These are phyloP conservation scores for Yamadazyma mexicana DNA, from an alignment of 1,139 yeast genomes.

Conservation along the genomic window DNA sequence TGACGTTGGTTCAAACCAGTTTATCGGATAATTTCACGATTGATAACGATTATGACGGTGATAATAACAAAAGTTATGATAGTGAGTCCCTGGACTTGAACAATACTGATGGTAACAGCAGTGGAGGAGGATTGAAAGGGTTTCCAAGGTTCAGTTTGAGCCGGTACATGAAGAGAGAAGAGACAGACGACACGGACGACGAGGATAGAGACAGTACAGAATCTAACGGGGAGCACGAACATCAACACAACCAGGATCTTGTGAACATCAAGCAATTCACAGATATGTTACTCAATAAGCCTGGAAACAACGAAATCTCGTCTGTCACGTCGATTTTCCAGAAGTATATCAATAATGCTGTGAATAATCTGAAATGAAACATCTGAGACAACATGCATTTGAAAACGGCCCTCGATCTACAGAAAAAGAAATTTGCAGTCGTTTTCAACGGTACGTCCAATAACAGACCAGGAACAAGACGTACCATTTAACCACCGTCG, in stretches of 20 bases:
- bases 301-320: slow-evolving; percentile 24
- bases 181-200: slow-evolving; percentile 14
- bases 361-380: slow-evolving; percentile 6
- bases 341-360: slow-evolving; percentile 37
- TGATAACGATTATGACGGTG: slow-evolving; percentile 28
- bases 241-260: slow-evolving; percentile 19
- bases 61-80: slow-evolving; percentile 17
- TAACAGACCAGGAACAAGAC: no score
- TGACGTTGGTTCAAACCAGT: slow-evolving; percentile 31
- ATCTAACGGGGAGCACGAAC: slow-evolving; percentile 11
- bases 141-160: slow-evolving; percentile 12
- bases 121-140: slow-evolving; percentile 18
- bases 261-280: slow-evolving; percentile 32
- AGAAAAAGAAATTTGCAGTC: no score
- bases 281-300: slow-evolving; percentile 19
- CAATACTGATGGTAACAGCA: slow-evolving; percentile 9
- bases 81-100: slow-evolving; percentile 9
- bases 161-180: slow-evolving; percentile 15
- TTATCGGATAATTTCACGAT: slow-evolving; percentile 41
- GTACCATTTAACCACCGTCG: no score
- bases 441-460: no score
- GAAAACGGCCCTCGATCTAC: no score
- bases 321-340: slow-evolving; percentile 42
- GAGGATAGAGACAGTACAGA: slow-evolving; percentile 4
- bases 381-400: no score